Evolutionary conservation across 257 asterid species (phyloP), one percentile per base, ranked within the genome.

Genomic region (Rubia yunnanensis): DNA sequence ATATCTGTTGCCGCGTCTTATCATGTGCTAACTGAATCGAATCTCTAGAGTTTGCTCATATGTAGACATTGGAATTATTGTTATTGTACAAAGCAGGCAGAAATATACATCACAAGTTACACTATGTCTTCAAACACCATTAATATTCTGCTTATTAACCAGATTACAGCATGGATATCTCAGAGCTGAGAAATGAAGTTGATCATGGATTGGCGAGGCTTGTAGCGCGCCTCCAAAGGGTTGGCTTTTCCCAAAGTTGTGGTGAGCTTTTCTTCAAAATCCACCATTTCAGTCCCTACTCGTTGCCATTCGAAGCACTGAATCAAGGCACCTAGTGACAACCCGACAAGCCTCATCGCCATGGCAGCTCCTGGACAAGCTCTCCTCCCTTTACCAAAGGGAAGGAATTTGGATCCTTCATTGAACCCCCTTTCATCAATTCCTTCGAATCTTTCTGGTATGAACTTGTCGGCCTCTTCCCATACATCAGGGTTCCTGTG

Each of bases 361-460:
- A 69, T 26, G 46, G 30, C 17, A n/a, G 65, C 24, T 6, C 73
- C 73, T 2, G 73, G 73, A 46, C 73, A 69, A 31, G 36, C 30
- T 17, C 73, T 69, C 15, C 73, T 69, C 11, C 73, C 73, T 28
- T 48, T 69, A 15, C 73, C 73, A 69, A 69, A 69, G 0, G 73
- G 73, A 0, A 69, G 59, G 17, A 60, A 59, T 15, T 60, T 48
- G 18, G 44, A 69, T 9, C 64, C 64, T 31, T 60, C 48, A 4
- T 20, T 32, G 32, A 7, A 32, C 1, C 18, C 48, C 28, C 48
- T 67, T 7, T 34, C 67, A 32, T 69, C 63, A 2, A 67, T 7
- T 0, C 66, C 68, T 11, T 57, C 76, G 22, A 72, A 74, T 48
- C 86, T 49, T 22, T 76, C 82, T 0, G 86, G 84, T 34, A 38